Percentiles rank a stretch among this genome's conserved stretches.
phyloP scores from a whole-genome alignment of 371 early-diverging fungal species.

The Mortierella sp. region DNA sequence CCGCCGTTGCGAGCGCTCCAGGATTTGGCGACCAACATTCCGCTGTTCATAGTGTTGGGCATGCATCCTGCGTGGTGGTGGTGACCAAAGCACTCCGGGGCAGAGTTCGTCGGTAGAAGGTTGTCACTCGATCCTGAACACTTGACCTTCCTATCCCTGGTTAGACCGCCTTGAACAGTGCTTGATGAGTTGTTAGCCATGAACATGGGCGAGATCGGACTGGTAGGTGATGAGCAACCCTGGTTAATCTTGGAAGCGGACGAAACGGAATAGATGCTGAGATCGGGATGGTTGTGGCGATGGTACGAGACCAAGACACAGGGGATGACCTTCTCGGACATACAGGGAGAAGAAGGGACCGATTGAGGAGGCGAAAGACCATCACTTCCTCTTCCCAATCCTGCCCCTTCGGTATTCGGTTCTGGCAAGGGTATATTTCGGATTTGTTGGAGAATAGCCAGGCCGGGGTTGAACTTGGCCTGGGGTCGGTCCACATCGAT shows the following conservation, averaged over 20 bases:
- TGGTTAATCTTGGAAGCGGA: background rate
- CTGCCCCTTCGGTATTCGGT: too few relatives aligned
- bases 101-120: background rate
- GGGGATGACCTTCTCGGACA: slow-evolving; percentile 13
- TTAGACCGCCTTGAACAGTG: background rate
- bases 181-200: background rate
- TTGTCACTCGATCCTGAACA: slow-evolving; percentile 12
- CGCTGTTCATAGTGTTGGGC: slow-evolving; percentile 36
- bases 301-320: slow-evolving; percentile 43
- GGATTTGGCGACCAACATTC: slow-evolving; percentile 26
- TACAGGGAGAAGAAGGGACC: background rate
- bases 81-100: background rate
- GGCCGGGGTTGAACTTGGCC: slow-evolving; percentile 28
- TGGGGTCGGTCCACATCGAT: slow-evolving; percentile 34
- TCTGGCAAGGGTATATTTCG: background rate
- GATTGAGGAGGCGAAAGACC: background rate
- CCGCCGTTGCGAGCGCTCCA: slow-evolving; percentile 11
- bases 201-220: slow-evolving; percentile 4
- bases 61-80: background rate
- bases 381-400: too few relatives aligned
- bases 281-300: slow-evolving; percentile 9
- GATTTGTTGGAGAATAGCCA: slow-evolving; percentile 29
- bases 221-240: background rate
- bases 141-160: background rate
- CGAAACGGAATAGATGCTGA: background rate